Evolutionary conservation across 1,139 yeast species (phyloP).

Genomic region (Blastobotrys raffinosifermentans): DNA sequence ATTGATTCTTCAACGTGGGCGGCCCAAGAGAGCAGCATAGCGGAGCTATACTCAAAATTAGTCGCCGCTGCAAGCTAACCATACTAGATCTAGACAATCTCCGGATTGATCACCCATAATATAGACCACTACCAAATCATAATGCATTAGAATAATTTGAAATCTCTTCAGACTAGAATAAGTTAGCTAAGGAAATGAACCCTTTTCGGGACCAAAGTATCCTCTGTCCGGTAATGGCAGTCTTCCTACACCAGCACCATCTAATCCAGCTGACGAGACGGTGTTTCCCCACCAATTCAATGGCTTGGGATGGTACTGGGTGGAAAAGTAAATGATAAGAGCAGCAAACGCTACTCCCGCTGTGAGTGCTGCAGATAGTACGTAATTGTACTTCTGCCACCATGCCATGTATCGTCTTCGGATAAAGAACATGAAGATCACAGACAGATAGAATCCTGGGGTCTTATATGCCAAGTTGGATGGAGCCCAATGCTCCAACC

Average conservation of each 20-base stretch:
- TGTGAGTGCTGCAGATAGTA: conserved; percentile 49
- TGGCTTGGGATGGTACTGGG: conserved; percentile 37
- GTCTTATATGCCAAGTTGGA: conserved; percentile 44
- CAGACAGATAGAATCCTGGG: conserved; percentile 47
- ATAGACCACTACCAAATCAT: too few relatives aligned
- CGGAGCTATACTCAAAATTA: too few relatives aligned
- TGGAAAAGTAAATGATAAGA: conserved; percentile 50
- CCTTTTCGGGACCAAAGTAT: neutral
- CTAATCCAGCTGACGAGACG: conserved; percentile 41
- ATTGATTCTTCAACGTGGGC: too few relatives aligned
- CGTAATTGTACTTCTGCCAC: conserved; percentile 65
- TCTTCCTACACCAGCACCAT: conserved; percentile 27
- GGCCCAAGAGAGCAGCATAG: too few relatives aligned
- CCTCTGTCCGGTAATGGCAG: neutral
- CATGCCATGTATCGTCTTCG: conserved; percentile 45
- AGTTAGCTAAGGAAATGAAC: neutral
- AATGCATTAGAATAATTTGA: too few relatives aligned
- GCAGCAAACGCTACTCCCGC: conserved; percentile 59
- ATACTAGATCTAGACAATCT: too few relatives aligned
- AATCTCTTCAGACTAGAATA: too few relatives aligned
- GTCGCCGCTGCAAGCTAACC: too few relatives aligned
- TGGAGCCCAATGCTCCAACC: conserved; percentile 44
- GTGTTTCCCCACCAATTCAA: conserved; percentile 59
- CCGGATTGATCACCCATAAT: too few relatives aligned
- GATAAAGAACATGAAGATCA: conserved; percentile 47